A percentile compares a stretch with the other conserved stretches of the same genome.
Evolutionary conservation across 1,284 basidiomycete species (phyloP).

Genomic region (Rhodotorula sp.): DNA sequence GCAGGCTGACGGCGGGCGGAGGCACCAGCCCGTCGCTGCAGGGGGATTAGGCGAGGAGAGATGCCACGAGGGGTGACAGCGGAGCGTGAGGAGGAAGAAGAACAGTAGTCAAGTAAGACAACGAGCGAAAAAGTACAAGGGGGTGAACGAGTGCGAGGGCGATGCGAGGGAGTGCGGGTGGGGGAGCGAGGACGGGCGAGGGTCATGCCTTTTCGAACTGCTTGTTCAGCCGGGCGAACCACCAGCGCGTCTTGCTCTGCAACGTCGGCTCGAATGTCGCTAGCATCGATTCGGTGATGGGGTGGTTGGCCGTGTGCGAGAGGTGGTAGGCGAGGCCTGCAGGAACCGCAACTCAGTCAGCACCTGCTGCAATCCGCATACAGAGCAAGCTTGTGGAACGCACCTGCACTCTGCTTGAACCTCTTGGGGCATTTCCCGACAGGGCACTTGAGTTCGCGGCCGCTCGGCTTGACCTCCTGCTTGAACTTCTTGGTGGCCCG

Average conservation of each 20-base stretch:
- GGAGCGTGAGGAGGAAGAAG: background rate
- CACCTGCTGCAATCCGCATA: background rate
- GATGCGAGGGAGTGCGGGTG: background rate
- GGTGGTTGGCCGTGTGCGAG: conserved; percentile 39
- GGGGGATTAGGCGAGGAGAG: background rate
- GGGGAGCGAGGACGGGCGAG: background rate
- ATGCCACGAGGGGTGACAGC: background rate
- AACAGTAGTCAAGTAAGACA: background rate
- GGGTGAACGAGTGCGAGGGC: background rate
- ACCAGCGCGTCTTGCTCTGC: conserved; percentile 41
- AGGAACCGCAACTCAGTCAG: background rate
- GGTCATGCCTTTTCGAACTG: conserved; percentile 5
- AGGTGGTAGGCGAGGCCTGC: conserved; percentile 42
- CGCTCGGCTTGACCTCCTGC: conserved; percentile 24
- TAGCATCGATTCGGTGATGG: conserved; percentile 31
- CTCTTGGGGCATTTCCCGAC: conserved; percentile 37
- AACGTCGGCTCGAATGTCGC: conserved; percentile 31
- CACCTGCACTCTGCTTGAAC: conserved; percentile 42
- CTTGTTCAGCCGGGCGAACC: conserved; percentile 32
- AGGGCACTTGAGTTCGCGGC: conserved; percentile 33
- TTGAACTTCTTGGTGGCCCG: conserved; percentile 41
- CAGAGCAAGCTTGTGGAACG: background rate
- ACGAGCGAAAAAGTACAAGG: background rate
- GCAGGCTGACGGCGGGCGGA: no score
- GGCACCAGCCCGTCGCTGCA: no score